Conservation (phyloP, 129 eudicot species). For the Smallanthus sonchifolius region DNA sequence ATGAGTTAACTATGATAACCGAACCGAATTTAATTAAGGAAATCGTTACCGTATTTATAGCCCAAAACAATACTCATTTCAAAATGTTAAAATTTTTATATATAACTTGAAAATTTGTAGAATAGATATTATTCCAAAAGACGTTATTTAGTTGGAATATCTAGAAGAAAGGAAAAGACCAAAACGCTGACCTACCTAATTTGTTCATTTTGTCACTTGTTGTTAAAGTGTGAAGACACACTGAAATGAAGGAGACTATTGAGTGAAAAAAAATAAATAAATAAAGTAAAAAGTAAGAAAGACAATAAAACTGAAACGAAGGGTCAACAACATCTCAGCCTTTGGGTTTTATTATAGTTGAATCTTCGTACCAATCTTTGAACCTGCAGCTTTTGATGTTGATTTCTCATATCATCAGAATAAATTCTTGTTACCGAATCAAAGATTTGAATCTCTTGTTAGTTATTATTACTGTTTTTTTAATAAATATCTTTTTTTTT, state of each 20-base stretch:
- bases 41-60: too few species aligned
- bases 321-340: constrained; percentile 25
- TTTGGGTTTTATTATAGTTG: neutral
- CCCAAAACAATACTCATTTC: too few species aligned
- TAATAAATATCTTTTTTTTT: too few species aligned
- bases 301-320: constrained; percentile 3
- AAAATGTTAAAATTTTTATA: too few species aligned
- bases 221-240: neutral
- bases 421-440: neutral
- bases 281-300: neutral
- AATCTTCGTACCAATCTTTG: constrained; percentile 23
- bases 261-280: neutral
- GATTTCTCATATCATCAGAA: constrained; percentile 16
- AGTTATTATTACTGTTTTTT: neutral
- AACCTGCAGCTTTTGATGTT: constrained; percentile 30
- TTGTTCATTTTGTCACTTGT: neutral
- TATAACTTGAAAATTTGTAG: too few species aligned
- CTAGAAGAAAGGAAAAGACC: neutral
- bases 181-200: neutral
- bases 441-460: neutral
- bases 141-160: neutral
- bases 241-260: constrained; percentile 15
- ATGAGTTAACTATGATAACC: too few species aligned
- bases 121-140: too few species aligned
- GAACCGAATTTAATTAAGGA: too few species aligned